Conservation (phyloP, 257 asterid genomes). For the Buddleja alternifolia region DNA sequence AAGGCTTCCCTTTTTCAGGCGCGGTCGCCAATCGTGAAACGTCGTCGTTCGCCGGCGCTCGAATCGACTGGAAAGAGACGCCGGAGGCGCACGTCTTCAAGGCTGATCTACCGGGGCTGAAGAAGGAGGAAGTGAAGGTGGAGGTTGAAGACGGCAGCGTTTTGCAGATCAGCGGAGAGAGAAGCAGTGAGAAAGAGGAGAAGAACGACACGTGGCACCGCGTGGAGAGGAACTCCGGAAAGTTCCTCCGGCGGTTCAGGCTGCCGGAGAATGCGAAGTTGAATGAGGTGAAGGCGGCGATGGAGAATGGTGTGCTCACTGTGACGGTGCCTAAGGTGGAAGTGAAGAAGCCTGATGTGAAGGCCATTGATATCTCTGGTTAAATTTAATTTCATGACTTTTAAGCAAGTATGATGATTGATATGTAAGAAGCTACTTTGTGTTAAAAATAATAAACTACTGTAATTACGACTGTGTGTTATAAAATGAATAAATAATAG, state of each 20-base stretch:
- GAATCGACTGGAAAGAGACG: constrained; percentile 42
- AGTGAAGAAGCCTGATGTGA: not conserved
- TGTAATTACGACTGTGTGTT: no score
- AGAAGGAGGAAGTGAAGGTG: constrained; percentile 34
- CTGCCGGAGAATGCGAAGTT: constrained; percentile 29
- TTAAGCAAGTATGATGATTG: no score
- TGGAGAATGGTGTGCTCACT: constrained; percentile 26
- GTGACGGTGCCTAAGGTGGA: not conserved
- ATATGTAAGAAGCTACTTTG: no score
- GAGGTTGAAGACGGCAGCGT: constrained; percentile 30
- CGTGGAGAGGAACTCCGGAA: constrained; percentile 34
- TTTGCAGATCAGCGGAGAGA: constrained; percentile 40
- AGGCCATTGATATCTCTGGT: not conserved
- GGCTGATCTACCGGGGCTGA: constrained; percentile 27
- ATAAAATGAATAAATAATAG: no score
- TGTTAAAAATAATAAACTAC: no score
- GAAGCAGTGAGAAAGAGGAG: constrained; percentile 43
- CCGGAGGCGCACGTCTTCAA: constrained; percentile 33
- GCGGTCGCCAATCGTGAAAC: not conserved
- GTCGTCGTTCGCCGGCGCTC: constrained; percentile 30
- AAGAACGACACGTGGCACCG: constrained; percentile 45
- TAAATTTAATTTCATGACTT: not conserved
- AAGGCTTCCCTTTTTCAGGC: constrained; percentile 14
- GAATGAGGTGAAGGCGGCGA: constrained; percentile 25
- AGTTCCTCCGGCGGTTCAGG: constrained; percentile 29